Evolutionary conservation across 805 yeast genomes (phyloP).

Genomic region (Wickerhamia fluorescens): DNA sequence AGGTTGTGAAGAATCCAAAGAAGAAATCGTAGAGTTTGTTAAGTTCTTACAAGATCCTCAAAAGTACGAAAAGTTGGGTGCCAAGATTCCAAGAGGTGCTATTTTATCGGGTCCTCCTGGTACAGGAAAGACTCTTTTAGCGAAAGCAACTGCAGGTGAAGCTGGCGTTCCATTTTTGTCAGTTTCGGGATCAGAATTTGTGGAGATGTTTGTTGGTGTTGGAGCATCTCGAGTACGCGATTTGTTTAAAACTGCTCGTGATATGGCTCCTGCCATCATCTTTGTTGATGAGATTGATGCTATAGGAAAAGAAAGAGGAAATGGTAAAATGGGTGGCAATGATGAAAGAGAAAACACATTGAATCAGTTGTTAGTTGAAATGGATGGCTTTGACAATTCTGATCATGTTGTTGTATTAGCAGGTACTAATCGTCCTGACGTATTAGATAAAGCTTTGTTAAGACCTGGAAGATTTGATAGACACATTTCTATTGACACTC

Average conservation of each 20-base stretch:
- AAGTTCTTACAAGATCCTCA: conserved; percentile 78
- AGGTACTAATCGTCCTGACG: conserved; percentile 91
- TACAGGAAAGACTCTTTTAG: conserved; percentile 89
- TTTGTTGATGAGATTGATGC: conserved; percentile 96
- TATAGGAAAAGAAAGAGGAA: conserved; percentile 78
- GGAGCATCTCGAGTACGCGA: conserved; percentile 95
- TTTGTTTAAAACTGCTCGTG: conserved; percentile 81
- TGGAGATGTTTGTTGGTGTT: conserved; percentile 96
- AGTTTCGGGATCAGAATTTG: conserved; percentile 90
- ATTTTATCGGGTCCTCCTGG: conserved; percentile 94
- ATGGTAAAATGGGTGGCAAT: conserved; percentile 71
- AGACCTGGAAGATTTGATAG: conserved; percentile 96
- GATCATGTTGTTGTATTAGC: conserved; percentile 93
- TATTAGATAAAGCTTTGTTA: conserved; percentile 79
- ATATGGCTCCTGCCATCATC: conserved; percentile 83
- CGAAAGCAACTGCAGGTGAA: conserved; percentile 95
- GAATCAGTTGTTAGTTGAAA: conserved; percentile 87
- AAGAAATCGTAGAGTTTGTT: conserved; percentile 93
- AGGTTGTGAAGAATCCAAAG: conserved; percentile 91
- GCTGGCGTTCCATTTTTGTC: conserved; percentile 91
- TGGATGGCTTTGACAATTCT: conserved; percentile 87
- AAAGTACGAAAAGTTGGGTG: conserved; percentile 83
- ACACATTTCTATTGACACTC: conserved; percentile 78
- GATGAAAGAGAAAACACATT: conserved; percentile 92
- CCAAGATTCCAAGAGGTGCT: conserved; percentile 94